Conservation (phyloP, 106 monocot species). For the Acorus calamus region DNA sequence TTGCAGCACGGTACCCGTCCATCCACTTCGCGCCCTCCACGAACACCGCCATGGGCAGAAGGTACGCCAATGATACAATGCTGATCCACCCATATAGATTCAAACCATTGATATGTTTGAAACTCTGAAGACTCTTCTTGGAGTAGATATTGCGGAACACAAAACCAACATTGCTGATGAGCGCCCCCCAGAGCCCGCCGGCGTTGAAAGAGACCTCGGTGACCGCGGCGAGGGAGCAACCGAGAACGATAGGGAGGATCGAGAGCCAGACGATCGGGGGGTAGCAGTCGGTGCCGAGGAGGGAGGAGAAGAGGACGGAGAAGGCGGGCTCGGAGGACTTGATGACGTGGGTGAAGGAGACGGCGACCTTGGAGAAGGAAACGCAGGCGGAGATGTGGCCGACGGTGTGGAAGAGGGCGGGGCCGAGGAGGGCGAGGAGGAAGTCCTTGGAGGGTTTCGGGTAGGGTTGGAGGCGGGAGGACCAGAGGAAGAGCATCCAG, state of each 20-base stretch:
- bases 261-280: conserved; percentile 33
- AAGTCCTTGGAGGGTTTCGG: conserved; percentile 23
- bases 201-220: conserved; percentile 42
- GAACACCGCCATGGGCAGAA: conserved; percentile 42
- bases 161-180: conserved; percentile 56
- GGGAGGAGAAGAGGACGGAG: conserved; percentile 43
- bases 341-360: conserved; percentile 65
- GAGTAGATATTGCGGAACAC: conserved; percentile 59
- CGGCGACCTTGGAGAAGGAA: conserved; percentile 51
- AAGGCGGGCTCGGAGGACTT: conserved; percentile 56
- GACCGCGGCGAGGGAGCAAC: conserved; percentile 28
- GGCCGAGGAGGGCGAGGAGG: conserved; percentile 37
- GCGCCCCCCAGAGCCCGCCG: conserved; percentile 35
- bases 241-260: conserved; percentile 30
- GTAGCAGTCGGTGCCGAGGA: conserved; percentile 25
- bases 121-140: conserved; percentile 34
- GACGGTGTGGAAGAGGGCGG: conserved; percentile 52
- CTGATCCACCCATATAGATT: conserved; percentile 54
- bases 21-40: conserved; percentile 47
- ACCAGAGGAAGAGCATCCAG: conserved; percentile 45
- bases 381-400: conserved; percentile 57
- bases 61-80: conserved; percentile 34
- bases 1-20: conserved; percentile 19
- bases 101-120: conserved; percentile 39
- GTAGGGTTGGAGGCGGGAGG: conserved; percentile 25